Conservation (phyloP, 495 filamentous ascomycete species). For the Talaromyces proteolyticus region DNA sequence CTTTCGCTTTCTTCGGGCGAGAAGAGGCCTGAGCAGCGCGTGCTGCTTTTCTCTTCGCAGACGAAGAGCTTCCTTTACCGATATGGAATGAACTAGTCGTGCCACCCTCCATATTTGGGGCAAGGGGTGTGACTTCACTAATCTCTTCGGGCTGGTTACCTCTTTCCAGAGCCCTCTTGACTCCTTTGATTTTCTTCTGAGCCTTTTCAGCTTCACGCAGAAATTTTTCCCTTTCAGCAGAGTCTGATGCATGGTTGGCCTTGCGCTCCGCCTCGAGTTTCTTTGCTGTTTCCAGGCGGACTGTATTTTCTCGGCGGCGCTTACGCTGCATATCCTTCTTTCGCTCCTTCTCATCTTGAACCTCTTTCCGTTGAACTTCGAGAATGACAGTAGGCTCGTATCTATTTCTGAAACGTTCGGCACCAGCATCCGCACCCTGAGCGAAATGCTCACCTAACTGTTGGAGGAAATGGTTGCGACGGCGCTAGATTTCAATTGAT, state of each 20-base stretch:
- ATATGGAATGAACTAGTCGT: constrained; percentile 81
- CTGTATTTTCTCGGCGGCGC: constrained; percentile 91
- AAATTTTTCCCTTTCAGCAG: constrained; percentile 69
- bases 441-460: constrained; percentile 47
- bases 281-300: constrained; percentile 79
- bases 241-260: constrained; percentile 68
- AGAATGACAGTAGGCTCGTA: constrained; percentile 67
- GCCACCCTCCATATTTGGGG: constrained; percentile 80
- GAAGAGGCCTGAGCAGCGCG: constrained; percentile 55
- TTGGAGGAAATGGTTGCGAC: constrained; percentile 43
- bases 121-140: constrained; percentile 66
- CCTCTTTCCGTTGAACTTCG: constrained; percentile 82
- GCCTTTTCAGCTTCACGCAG: constrained; percentile 75
- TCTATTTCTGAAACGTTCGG: constrained; percentile 45
- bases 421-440: constrained; percentile 45
- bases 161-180: constrained; percentile 73
- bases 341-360: constrained; percentile 93
- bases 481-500: constrained; percentile 39
- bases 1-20: constrained; percentile 82
- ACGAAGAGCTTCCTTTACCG: constrained; percentile 55
- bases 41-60: constrained; percentile 57
- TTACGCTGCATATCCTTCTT: constrained; percentile 99
- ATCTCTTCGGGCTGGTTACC: constrained; percentile 78
- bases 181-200: constrained; percentile 82
- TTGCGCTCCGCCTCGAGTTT: constrained; percentile 73